phyloP scores from a whole-genome alignment of 768 basidiomycete species.

The Amyloporia xantha region DNA sequence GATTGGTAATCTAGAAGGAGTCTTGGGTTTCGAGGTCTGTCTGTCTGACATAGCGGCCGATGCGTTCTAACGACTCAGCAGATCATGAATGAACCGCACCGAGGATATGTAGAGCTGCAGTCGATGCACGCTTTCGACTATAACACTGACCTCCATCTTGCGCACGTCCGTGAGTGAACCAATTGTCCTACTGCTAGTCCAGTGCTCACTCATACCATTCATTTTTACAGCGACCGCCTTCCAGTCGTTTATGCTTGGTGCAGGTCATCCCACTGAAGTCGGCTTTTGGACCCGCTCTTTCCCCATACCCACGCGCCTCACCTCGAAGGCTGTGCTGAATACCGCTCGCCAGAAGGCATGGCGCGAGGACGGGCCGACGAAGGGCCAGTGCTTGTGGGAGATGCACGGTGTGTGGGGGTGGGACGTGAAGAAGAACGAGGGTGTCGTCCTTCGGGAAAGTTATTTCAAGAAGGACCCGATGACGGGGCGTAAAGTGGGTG shows the following conservation, averaged over 20 bases:
- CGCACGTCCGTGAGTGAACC: slow-evolving; percentile 66
- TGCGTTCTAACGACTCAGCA: slow-evolving; percentile 22
- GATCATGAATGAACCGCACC: slow-evolving; percentile 94
- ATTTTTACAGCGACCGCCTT: slow-evolving; percentile 63
- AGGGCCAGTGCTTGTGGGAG: slow-evolving; percentile 77
- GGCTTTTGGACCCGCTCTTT: slow-evolving; percentile 79
- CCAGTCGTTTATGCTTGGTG: slow-evolving; percentile 88
- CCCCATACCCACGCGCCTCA: slow-evolving; percentile 76
- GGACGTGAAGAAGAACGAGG: slow-evolving; percentile 57
- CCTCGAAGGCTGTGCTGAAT: slow-evolving; percentile 55
- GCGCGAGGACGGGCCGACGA: slow-evolving; percentile 67
- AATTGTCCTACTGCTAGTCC: not conserved
- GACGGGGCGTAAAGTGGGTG: slow-evolving; percentile 53
- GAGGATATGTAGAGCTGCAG: slow-evolving; percentile 80
- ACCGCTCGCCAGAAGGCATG: slow-evolving; percentile 54
- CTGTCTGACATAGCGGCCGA: not conserved
- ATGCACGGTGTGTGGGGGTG: slow-evolving; percentile 93
- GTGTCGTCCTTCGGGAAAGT: slow-evolving; percentile 73
- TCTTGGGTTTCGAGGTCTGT: slow-evolving; percentile 84
- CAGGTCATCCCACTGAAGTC: slow-evolving; percentile 79
- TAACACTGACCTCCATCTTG: slow-evolving; percentile 89
- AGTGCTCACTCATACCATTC: not conserved
- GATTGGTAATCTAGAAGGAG: slow-evolving; percentile 68
- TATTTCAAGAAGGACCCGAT: slow-evolving; percentile 75
- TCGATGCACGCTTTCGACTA: slow-evolving; percentile 87